These are phyloP conservation scores for Neurospora cerealis DNA, from an alignment of 495 filamentous ascomycete genomes.

Conservation along the genomic window DNA sequence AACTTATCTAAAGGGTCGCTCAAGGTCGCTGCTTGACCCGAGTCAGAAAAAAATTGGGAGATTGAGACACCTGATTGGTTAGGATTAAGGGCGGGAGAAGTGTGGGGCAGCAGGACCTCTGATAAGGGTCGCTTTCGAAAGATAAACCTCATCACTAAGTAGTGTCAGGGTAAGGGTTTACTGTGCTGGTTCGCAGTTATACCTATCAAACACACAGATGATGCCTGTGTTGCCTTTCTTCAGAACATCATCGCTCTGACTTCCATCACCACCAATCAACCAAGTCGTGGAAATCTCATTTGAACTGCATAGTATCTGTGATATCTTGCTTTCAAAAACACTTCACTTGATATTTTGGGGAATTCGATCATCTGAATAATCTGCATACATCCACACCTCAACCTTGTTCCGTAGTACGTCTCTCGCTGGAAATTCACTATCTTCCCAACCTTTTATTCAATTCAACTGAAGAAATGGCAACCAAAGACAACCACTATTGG, in stretches of 20 bases:
- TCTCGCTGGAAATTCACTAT: not conserved
- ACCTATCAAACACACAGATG: not conserved
- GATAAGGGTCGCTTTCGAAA: not conserved
- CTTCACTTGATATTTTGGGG: not conserved
- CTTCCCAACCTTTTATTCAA: not conserved
- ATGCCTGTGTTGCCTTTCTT: not conserved
- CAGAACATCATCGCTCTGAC: not conserved
- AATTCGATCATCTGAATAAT: not conserved
- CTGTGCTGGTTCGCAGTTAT: not conserved
- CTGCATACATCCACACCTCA: not conserved
- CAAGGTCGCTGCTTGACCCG: not conserved
- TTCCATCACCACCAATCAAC: not conserved
- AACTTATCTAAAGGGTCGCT: not conserved
- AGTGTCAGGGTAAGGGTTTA: not conserved
- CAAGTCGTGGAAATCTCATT: not conserved
- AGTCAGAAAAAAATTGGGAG: not conserved
- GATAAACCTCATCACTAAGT: not conserved
- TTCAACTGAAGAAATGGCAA: not conserved
- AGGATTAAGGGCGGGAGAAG: not conserved
- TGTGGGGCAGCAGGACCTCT: not conserved
- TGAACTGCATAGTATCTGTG: not conserved
- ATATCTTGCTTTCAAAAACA: not conserved
- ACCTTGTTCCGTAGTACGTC: not conserved
- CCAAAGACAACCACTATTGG: not conserved
- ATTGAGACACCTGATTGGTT: conserved; percentile 7